Conservation (phyloP, 2,329 filamentous ascomycete genomes). For the Lachnellula occidentalis region DNA sequence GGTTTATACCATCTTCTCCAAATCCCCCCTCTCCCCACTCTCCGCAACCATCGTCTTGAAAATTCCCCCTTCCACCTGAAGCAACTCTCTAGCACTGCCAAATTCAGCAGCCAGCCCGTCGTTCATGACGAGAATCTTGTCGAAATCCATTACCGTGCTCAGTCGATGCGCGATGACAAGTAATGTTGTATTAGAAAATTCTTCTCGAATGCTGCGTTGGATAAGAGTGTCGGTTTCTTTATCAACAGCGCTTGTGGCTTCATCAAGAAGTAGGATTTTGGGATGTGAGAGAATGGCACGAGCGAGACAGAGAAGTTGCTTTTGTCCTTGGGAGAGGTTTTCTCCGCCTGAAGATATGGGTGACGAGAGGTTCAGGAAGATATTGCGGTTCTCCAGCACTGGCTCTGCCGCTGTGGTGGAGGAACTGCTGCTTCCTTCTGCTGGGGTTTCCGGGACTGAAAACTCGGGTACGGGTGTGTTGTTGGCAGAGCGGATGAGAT, state of each 20-base stretch:
- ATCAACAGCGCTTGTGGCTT: slow-evolving; percentile 85
- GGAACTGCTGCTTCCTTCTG: neutral
- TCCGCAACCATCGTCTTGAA: neutral
- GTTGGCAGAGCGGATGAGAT: slow-evolving; percentile 53
- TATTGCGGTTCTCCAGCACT: neutral
- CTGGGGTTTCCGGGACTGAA: too few species aligned
- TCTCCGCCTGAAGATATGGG: neutral
- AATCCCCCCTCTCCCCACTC: neutral
- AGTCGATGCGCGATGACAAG: slow-evolving; percentile 86
- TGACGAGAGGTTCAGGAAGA: neutral
- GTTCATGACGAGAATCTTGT: slow-evolving; percentile 92
- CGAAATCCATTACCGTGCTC: slow-evolving; percentile 83
- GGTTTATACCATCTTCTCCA: neutral
- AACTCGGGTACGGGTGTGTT: neutral
- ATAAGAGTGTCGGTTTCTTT: slow-evolving; percentile 93
- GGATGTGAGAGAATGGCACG: slow-evolving; percentile 78
- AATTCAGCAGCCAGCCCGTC: slow-evolving; percentile 77
- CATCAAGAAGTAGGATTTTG: slow-evolving; percentile 90
- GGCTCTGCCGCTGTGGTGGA: neutral
- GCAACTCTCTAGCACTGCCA: slow-evolving; percentile 36
- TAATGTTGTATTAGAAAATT: slow-evolving; percentile 75
- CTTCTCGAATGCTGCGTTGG: slow-evolving; percentile 70
- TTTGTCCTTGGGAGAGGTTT: slow-evolving; percentile 62
- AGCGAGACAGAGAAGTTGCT: slow-evolving; percentile 87
- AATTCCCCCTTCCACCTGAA: neutral